A percentile compares a stretch with the other conserved stretches of the same genome.
phyloP scores from a whole-genome alignment of 106 monocot genomes.

The Alisma plantagoaquatica region DNA sequence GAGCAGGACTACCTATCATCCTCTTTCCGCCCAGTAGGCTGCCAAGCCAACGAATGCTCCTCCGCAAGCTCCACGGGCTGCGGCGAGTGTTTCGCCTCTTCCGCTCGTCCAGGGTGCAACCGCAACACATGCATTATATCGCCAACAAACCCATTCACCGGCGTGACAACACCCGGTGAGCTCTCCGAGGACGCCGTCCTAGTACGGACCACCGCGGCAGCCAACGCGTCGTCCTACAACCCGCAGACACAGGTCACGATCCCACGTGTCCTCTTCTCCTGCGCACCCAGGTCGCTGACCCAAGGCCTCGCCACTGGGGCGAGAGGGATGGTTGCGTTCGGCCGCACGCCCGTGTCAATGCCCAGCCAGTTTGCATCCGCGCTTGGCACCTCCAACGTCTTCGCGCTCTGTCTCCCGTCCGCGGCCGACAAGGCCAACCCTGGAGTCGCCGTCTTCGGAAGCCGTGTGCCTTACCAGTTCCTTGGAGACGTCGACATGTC shows the following conservation, averaged over 20 bases:
- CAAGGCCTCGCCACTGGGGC: conserved; percentile 29
- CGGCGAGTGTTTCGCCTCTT: conserved; percentile 4
- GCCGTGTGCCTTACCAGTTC: conserved; percentile 2
- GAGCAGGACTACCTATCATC: conserved; percentile 15
- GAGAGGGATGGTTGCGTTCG: conserved; percentile 18
- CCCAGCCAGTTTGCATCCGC: conserved; percentile 15
- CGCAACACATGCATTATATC: conserved; percentile 26
- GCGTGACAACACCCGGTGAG: conserved; percentile 17
- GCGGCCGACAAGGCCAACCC: neutral
- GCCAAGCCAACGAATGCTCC: conserved; percentile 17
- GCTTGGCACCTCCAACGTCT: conserved; percentile 5
- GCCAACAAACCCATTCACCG: conserved; percentile 30
- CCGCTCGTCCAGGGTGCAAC: conserved; percentile 13
- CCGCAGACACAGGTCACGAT: conserved; percentile 11
- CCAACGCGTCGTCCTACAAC: conserved; percentile 11
- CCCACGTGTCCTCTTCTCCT: conserved; percentile 32
- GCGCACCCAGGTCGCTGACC: conserved; percentile 21
- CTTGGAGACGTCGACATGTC: conserved; percentile 10
- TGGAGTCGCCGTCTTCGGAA: conserved; percentile 11
- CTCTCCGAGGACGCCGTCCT: conserved; percentile 24
- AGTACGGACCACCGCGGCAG: conserved; percentile 28
- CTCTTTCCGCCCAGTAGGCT: conserved; percentile 18
- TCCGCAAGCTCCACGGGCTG: conserved; percentile 12
- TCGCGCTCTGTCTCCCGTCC: conserved; percentile 17
- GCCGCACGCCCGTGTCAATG: neutral